Conservation (phyloP, 179 eudicot species). For the Camellia oleifera region DNA sequence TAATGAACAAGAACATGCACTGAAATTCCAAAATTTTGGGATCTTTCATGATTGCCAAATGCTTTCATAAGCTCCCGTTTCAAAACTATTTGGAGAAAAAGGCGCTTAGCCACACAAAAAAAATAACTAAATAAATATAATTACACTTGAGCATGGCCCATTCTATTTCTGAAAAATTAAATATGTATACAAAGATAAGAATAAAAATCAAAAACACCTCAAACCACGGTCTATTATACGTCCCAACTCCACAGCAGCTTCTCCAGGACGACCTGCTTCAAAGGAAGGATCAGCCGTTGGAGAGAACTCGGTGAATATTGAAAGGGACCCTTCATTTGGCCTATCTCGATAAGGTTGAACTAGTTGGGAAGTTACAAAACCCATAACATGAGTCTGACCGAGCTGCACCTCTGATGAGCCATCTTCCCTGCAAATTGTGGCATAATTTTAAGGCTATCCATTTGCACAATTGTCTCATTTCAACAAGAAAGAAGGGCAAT, state of each 20-base stretch:
- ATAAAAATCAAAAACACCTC: slow-evolving; percentile 37
- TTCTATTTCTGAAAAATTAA: not conserved
- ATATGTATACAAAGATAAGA: not conserved
- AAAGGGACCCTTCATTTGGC: slow-evolving; percentile 83
- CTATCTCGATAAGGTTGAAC: slow-evolving; percentile 81
- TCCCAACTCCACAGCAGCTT: slow-evolving; percentile 78
- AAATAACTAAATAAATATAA: not conserved
- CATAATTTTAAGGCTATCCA: not conserved
- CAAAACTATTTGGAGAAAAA: not conserved
- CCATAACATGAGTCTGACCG: slow-evolving; percentile 84
- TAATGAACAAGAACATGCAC: not conserved
- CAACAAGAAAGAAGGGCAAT: not conserved
- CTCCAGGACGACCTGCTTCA: slow-evolving; percentile 85
- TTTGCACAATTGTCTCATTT: not conserved
- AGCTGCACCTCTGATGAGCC: slow-evolving; percentile 89
- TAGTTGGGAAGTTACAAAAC: slow-evolving; percentile 66
- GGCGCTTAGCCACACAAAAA: not conserved
- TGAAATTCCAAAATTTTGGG: not conserved
- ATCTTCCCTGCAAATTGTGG: slow-evolving; percentile 60
- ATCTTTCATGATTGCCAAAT: not conserved
- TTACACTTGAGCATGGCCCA: not conserved
- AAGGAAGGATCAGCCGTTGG: slow-evolving; percentile 95
- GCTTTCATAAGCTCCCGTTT: not conserved
- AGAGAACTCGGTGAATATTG: slow-evolving; percentile 80
- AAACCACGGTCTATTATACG: slow-evolving; percentile 86